Conservation (phyloP, 306 rosid species). For the Pyrus communis region DNA sequence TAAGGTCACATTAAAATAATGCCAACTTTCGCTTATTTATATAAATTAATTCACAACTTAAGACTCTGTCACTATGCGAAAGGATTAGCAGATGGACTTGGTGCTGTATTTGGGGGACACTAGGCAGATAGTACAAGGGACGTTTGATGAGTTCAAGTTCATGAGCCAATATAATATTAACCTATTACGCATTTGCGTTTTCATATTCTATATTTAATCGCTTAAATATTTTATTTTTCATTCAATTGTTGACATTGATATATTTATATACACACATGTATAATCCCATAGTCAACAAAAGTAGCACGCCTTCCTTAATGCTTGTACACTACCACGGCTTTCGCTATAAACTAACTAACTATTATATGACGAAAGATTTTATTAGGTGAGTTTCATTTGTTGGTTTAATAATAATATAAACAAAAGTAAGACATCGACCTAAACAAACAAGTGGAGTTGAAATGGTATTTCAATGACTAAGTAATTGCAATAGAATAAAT, state of each 20-base stretch:
- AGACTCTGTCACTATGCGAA: background rate
- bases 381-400: background rate
- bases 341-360: background rate
- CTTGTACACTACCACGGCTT: constrained; percentile 1
- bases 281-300: background rate
- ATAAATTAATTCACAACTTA: background rate
- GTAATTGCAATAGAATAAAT: background rate
- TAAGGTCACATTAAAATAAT: background rate
- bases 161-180: background rate
- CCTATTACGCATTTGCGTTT: background rate
- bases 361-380: background rate
- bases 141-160: background rate
- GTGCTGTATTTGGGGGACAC: background rate
- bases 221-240: background rate
- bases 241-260: background rate
- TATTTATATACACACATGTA: background rate
- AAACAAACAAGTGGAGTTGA: background rate
- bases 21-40: background rate
- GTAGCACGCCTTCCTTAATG: background rate
- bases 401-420: background rate
- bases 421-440: background rate
- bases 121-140: background rate
- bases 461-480: background rate
- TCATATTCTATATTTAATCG: background rate
- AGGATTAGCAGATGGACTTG: background rate